Evolutionary conservation across 1,284 basidiomycete genomes (phyloP), one percentile per base, ranked within the genome.

Genomic region (Takashimella tepidaria): DNA sequence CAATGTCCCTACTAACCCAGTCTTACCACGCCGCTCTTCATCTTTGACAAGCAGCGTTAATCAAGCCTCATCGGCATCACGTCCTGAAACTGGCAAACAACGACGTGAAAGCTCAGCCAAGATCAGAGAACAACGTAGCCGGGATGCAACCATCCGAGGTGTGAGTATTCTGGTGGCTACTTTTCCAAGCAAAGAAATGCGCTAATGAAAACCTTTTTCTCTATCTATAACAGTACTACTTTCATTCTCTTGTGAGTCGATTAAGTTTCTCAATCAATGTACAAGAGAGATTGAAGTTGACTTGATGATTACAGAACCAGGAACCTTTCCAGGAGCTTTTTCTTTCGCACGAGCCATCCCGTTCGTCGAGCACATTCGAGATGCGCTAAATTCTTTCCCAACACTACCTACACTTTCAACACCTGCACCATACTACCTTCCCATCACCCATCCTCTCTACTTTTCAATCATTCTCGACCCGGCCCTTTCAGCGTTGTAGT

Each of bases 201-300:
- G n/a, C 27, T n/a, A n/a, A 23, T 37, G 31, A 26, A 47, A 42
- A n/a, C 42, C 31, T 26, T 22, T 37, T 45, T 42, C 20, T 13
- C 27, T 13, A 12, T 12, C 41, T 92, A 87, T 86, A 82, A 59
- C 53, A 70, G 59, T 95, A 90, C 76, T 97, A 96, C 77, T 96
- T 89, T 77, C 92, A 96, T 77, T 86, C 70, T 41, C 60, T 72
- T 19, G 57, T 64, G n/a, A n/a, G n/a, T n/a, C n/a, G n/a, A n/a
- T n/a, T n/a, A 41, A 50, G 59, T 83, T 22, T 12, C 41, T 24
- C 45, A 47, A 26, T 45, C 27, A 16, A 12, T 41, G 16, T 23
- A 16, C 23, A n/a, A n/a, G n/a, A n/a, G n/a, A n/a, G n/a, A n/a
- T n/a, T n/a, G n/a, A n/a, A n/a, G n/a, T n/a, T n/a, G n/a, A n/a